phyloP scores from a whole-genome alignment of 2,329 filamentous ascomycete genomes.

The Cadophora sp. region DNA sequence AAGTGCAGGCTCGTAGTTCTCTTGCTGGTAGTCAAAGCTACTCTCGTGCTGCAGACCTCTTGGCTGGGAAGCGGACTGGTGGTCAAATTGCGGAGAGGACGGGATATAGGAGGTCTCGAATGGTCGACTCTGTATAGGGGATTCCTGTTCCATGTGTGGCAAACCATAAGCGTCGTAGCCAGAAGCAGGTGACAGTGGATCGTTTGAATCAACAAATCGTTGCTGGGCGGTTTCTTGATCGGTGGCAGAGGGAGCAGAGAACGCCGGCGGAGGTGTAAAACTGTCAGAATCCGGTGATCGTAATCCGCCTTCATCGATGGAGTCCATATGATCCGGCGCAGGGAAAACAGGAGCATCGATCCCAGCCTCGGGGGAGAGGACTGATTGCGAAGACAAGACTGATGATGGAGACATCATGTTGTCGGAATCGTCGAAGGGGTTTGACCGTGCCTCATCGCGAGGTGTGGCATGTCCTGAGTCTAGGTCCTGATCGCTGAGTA shows the following conservation, averaged over 20 bases:
- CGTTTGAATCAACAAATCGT: neutral
- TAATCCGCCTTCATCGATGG: neutral
- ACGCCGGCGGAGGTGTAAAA: neutral
- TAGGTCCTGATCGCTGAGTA: neutral
- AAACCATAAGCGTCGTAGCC: slow-evolving; percentile 2
- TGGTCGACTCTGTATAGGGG: neutral
- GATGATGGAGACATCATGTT: slow-evolving; percentile 11
- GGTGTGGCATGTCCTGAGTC: slow-evolving; percentile 16
- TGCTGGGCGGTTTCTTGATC: neutral
- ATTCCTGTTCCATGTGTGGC: slow-evolving; percentile 6
- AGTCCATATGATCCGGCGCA: neutral
- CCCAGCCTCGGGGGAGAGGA: slow-evolving; percentile 10
- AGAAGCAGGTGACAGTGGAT: neutral
- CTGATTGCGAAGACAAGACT: neutral
- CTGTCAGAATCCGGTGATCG: neutral
- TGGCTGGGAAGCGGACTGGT: neutral
- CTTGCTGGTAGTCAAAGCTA: slow-evolving; percentile 16
- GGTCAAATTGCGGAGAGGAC: neutral
- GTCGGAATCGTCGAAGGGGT: slow-evolving; percentile 19
- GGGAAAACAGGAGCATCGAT: slow-evolving; percentile 14
- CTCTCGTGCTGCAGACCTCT: slow-evolving; percentile 2
- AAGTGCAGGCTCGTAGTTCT: slow-evolving; percentile 10
- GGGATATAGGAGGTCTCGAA: neutral
- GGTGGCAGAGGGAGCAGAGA: neutral
- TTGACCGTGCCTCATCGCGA: slow-evolving; percentile 17